Percentiles rank a stretch among this genome's conserved stretches.
Conservation (phyloP, 768 basidiomycete genomes). For the Tricholoma sp. region DNA sequence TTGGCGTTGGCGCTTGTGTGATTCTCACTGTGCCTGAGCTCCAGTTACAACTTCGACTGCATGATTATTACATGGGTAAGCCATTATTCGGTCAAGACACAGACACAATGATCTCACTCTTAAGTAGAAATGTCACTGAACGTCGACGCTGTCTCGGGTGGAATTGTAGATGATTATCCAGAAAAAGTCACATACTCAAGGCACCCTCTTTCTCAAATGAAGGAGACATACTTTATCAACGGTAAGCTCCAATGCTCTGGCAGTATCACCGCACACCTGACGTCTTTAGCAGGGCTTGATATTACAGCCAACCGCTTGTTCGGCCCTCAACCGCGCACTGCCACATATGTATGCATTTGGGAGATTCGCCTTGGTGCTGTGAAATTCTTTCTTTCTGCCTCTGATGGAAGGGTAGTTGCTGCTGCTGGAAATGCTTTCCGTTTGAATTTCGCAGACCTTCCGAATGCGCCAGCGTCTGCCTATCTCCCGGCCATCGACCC, state of each 20-base stretch:
- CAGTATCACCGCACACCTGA: neutral
- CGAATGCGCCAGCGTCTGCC: conserved; percentile 77
- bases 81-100: neutral
- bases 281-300: conserved; percentile 52
- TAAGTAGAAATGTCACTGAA: conserved; percentile 75
- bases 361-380: conserved; percentile 71
- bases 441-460: conserved; percentile 65
- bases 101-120: neutral
- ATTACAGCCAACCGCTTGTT: conserved; percentile 84
- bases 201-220: conserved; percentile 12
- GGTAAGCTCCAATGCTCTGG: conserved; percentile 21
- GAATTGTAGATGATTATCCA: conserved; percentile 41
- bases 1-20: conserved; percentile 48
- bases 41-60: conserved; percentile 71
- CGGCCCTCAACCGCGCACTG: conserved; percentile 78
- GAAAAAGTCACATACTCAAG: conserved; percentile 32
- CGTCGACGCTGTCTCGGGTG: conserved; percentile 51
- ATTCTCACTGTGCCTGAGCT: conserved; percentile 59
- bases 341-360: conserved; percentile 93
- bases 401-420: conserved; percentile 44
- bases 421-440: conserved; percentile 56
- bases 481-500: conserved; percentile 62
- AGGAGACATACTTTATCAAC: conserved; percentile 46
- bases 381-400: conserved; percentile 50
- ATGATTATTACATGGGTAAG: conserved; percentile 87